Percentiles rank a stretch among this genome's conserved stretches.
phyloP scores from a whole-genome alignment of 257 asterid genomes.

The Anisodus acutangulus region DNA sequence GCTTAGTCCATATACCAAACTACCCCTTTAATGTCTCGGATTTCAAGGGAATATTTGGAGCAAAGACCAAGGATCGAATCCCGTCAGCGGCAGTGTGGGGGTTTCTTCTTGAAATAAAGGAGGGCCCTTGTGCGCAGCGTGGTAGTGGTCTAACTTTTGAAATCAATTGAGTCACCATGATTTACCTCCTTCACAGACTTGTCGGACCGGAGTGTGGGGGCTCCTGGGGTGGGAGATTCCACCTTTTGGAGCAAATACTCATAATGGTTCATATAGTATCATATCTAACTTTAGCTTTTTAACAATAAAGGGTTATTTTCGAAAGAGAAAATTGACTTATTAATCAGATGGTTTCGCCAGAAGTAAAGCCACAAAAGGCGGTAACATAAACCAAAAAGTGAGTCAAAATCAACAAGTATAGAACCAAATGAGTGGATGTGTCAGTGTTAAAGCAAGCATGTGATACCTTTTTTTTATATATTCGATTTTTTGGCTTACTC shows the following conservation, averaged over 20 bases:
- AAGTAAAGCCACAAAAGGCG: not conserved
- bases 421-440: conserved; percentile 21
- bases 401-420: conserved; percentile 2
- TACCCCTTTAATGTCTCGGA: not conserved
- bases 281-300: not conserved
- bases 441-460: conserved; percentile 26
- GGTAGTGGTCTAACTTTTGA: too few relatives aligned
- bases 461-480: not conserved
- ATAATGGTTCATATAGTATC: not conserved
- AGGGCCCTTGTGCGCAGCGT: too few relatives aligned
- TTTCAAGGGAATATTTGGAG: too few relatives aligned
- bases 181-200: too few relatives aligned
- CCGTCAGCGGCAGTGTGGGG: too few relatives aligned
- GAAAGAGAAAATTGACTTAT: not conserved
- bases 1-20: not conserved
- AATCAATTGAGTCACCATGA: too few relatives aligned
- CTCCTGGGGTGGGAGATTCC: too few relatives aligned
- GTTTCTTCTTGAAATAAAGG: too few relatives aligned
- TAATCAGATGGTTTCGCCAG: not conserved
- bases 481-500: too few relatives aligned
- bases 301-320: not conserved
- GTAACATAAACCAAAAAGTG: not conserved
- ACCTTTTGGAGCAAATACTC: too few relatives aligned
- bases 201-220: too few relatives aligned
- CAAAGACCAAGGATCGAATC: too few relatives aligned